Evolutionary conservation across 2,329 filamentous ascomycete genomes (phyloP).

Genomic region (Penicillium sp.): DNA sequence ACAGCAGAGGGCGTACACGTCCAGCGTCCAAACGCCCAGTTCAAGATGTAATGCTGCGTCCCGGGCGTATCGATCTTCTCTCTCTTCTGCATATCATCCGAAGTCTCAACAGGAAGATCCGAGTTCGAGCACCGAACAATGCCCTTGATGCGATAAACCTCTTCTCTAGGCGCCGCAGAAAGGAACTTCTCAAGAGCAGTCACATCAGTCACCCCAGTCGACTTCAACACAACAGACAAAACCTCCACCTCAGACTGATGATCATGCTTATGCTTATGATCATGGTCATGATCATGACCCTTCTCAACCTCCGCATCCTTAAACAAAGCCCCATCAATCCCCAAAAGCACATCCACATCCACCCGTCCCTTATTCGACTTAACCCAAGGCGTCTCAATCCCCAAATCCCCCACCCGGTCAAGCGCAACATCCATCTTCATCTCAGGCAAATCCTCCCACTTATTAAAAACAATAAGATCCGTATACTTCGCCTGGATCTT

Average conservation of each 20-base stretch:
- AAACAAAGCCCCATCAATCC: constrained; percentile 77
- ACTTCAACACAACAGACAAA: constrained; percentile 72
- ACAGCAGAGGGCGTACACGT: constrained; percentile 69
- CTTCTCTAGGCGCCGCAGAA: constrained; percentile 78
- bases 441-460: constrained; percentile 80
- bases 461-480: constrained; percentile 88
- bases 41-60: constrained; percentile 75
- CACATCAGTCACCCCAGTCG: constrained; percentile 54
- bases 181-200: constrained; percentile 67
- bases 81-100: constrained; percentile 39
- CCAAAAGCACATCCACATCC: constrained; percentile 77
- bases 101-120: constrained; percentile 50
- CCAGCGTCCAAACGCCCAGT: constrained; percentile 98
- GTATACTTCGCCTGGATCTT: constrained; percentile 87
- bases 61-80: constrained; percentile 32
- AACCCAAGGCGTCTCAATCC: constrained; percentile 77
- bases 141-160: constrained; percentile 93
- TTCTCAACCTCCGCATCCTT: constrained; percentile 35
- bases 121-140: constrained; percentile 52
- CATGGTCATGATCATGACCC: constrained; percentile 38
- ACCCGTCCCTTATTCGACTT: constrained; percentile 84
- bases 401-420: constrained; percentile 77
- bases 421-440: constrained; percentile 73
- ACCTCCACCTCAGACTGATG: constrained; percentile 91
- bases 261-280: constrained; percentile 48